Conservation (phyloP, 495 filamentous ascomycete genomes). For the Tuber umbilicatum region DNA sequence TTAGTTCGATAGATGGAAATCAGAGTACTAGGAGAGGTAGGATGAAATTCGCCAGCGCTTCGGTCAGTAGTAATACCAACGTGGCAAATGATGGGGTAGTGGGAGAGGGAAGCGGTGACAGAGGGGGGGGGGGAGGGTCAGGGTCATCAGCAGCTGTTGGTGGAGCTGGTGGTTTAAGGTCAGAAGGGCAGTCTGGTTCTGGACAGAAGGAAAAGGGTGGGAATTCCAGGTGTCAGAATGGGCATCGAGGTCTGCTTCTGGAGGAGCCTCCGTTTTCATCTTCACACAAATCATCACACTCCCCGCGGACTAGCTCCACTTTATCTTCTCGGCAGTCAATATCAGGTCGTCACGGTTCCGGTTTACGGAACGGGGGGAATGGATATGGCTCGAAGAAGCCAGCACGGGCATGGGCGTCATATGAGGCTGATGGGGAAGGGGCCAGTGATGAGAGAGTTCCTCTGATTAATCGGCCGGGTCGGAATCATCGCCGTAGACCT, state of each 20-base stretch:
- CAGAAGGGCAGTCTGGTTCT: slow-evolving; percentile 69
- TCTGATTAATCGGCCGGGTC: slow-evolving; percentile 57
- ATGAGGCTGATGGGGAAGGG: slow-evolving; percentile 65
- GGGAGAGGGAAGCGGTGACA: slow-evolving; percentile 59
- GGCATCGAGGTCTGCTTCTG: slow-evolving; percentile 67
- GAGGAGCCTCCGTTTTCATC: slow-evolving; percentile 62
- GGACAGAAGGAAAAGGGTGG: slow-evolving; percentile 48
- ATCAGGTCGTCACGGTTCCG: slow-evolving; percentile 40
- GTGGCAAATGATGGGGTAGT: slow-evolving; percentile 53
- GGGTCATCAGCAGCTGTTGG: slow-evolving; percentile 43
- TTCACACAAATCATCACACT: slow-evolving; percentile 43
- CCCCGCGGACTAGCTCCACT: slow-evolving; percentile 35
- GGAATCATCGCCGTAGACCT: slow-evolving; percentile 55
- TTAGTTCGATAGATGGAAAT: slow-evolving; percentile 46
- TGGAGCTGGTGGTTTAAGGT: slow-evolving; percentile 58
- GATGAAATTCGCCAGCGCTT: slow-evolving; percentile 95
- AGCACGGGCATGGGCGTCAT: slow-evolving; percentile 44
- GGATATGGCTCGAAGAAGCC: slow-evolving; percentile 50
- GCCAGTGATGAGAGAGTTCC: slow-evolving; percentile 90
- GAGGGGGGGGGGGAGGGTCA: slow-evolving; percentile 47
- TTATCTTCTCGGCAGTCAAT: slow-evolving; percentile 41
- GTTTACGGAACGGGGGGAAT: slow-evolving; percentile 41
- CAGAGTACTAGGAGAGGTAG: slow-evolving; percentile 74
- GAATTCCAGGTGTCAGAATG: slow-evolving; percentile 49
- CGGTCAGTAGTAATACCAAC: slow-evolving; percentile 53